phyloP scores from a whole-genome alignment of 352 stramenopile genomes.

The Blastocystis sp. region DNA sequence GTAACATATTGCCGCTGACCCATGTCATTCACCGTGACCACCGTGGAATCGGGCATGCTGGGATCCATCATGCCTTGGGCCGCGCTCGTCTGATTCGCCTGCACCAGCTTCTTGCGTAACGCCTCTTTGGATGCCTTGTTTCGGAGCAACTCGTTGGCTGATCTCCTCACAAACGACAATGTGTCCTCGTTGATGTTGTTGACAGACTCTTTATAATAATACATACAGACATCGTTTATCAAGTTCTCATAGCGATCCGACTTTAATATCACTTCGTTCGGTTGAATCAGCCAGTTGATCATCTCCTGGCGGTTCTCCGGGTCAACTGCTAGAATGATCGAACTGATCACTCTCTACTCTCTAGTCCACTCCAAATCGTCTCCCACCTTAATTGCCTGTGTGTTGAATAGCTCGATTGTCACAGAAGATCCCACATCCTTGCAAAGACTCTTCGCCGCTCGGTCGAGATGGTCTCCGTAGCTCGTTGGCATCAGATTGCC shows the following conservation, averaged over 20 bases:
- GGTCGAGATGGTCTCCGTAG: slow-evolving; percentile 53
- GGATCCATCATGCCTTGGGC: neutral
- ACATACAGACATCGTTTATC: slow-evolving; percentile 50
- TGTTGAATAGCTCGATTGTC: slow-evolving; percentile 53
- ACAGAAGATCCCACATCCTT: slow-evolving; percentile 51
- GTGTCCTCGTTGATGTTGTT: slow-evolving; percentile 57
- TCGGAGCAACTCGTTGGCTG: slow-evolving; percentile 45
- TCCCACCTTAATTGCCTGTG: slow-evolving; percentile 52
- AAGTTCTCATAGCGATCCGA: slow-evolving; percentile 42
- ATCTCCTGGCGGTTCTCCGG: neutral
- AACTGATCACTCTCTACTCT: slow-evolving; percentile 44
- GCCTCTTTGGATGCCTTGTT: slow-evolving; percentile 56
- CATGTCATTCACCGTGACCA: neutral
- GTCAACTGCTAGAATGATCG: neutral
- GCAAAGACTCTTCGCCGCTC: slow-evolving; percentile 50
- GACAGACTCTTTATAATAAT: slow-evolving; percentile 36
- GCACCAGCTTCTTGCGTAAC: slow-evolving; percentile 33
- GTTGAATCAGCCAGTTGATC: slow-evolving; percentile 36
- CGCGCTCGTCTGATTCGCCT: neutral
- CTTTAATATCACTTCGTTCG: slow-evolving; percentile 52
- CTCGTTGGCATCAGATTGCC: slow-evolving; percentile 39
- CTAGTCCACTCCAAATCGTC: neutral
- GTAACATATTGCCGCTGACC: neutral
- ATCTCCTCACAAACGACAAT: slow-evolving; percentile 20
- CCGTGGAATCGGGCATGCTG: neutral